Percentiles rank a stretch among this genome's conserved stretches.
These are phyloP conservation scores for Closterium sp. DNA, from an alignment of 139 green algal genomes.

Conservation along the genomic window DNA sequence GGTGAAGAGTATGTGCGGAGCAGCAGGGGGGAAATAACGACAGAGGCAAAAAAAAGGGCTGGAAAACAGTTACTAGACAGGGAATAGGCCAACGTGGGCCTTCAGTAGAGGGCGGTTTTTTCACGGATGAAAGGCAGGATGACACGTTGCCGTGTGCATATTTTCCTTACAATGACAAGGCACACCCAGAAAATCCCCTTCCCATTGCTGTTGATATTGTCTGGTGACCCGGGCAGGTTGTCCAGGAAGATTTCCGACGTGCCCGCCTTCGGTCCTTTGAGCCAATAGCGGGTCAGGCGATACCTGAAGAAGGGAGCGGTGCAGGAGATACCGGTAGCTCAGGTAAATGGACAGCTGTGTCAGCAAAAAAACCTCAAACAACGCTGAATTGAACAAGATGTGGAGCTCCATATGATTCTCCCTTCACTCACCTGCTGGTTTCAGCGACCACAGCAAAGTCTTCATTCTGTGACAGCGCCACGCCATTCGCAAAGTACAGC, in stretches of 20 bases:
- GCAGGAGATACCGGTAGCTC: too few relatives aligned
- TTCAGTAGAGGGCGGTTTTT: background rate
- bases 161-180: conserved; percentile 12
- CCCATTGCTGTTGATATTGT: conserved; percentile 15
- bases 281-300: conserved; percentile 32
- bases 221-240: conserved; percentile 16
- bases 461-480: conserved; percentile 63
- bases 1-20: background rate
- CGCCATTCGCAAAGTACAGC: conserved; percentile 75
- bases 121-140: too few relatives aligned
- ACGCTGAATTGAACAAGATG: too few relatives aligned
- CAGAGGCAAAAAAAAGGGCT: background rate
- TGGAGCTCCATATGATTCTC: too few relatives aligned
- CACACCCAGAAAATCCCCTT: conserved; percentile 20
- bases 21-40: background rate
- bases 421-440: conserved; percentile 7
- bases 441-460: conserved; percentile 63
- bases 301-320: background rate
- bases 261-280: conserved; percentile 35
- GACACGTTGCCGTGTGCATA: too few relatives aligned
- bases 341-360: too few relatives aligned
- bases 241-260: conserved; percentile 13
- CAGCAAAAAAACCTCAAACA: too few relatives aligned
- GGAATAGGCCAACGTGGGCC: background rate
- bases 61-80: background rate